phyloP scores from a whole-genome alignment of 805 yeast species.

The Diddensiella santjacobensis region DNA sequence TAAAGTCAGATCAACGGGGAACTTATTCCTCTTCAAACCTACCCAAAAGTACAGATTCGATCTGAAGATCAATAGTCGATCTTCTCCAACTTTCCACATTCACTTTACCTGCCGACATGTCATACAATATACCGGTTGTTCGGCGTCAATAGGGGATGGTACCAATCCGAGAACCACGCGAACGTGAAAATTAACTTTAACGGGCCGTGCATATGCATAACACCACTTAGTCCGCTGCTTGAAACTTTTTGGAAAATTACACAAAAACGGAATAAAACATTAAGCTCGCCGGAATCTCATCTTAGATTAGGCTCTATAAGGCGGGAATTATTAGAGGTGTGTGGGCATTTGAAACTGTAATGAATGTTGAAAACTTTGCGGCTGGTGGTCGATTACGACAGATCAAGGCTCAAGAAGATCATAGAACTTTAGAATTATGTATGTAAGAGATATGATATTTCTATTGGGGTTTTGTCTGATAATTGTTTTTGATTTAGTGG shows the following conservation, averaged over 20 bases:
- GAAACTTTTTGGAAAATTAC: too few relatives aligned
- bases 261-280: neutral
- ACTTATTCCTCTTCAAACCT: neutral
- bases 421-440: slow-evolving; percentile 21
- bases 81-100: slow-evolving; percentile 1
- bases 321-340: too few relatives aligned
- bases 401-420: slow-evolving; percentile 26
- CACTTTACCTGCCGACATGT: neutral
- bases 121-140: neutral
- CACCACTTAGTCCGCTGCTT: neutral
- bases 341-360: too few relatives aligned
- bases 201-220: too few relatives aligned
- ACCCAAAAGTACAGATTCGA: slow-evolving; percentile 18
- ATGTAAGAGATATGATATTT: neutral
- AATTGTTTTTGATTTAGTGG: slow-evolving; percentile 20
- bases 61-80: slow-evolving; percentile 13
- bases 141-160: neutral
- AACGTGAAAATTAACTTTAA: neutral
- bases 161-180: neutral
- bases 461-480: neutral
- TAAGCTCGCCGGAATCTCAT: too few relatives aligned
- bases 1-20: neutral
- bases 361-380: slow-evolving; percentile 15
- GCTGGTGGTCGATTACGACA: slow-evolving; percentile 22
- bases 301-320: too few relatives aligned